Percentiles rank a stretch among this genome's conserved stretches.
phyloP scores from a whole-genome alignment of 768 basidiomycete genomes.

The Amanita rubescens region DNA sequence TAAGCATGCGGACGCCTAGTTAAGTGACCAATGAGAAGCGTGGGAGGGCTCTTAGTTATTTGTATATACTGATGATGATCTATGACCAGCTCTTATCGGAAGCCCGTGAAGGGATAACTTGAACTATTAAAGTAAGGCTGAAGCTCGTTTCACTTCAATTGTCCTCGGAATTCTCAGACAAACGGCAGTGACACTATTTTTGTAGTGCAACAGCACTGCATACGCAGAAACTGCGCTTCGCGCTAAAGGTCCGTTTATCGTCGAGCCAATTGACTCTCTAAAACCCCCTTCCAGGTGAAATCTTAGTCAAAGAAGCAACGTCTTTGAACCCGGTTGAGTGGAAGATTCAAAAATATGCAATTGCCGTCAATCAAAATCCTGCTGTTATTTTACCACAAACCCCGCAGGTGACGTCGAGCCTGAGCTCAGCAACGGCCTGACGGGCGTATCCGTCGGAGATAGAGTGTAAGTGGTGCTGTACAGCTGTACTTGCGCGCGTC shows the following conservation, averaged over 20 bases:
- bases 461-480: conserved; percentile 18
- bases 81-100: no score
- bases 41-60: no score
- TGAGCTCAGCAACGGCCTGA: conserved; percentile 30
- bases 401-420: conserved; percentile 30
- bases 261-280: conserved; percentile 12
- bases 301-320: conserved; percentile 33
- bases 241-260: conserved; percentile 13
- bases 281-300: conserved; percentile 30
- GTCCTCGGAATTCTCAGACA: no score
- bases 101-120: no score
- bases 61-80: no score
- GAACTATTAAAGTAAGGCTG: no score
- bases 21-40: no score
- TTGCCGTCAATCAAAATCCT: conserved; percentile 30
- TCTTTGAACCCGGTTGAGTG: conserved; percentile 44
- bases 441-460: conserved; percentile 25
- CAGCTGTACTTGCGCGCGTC: neutral
- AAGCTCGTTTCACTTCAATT: no score
- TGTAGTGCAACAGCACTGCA: no score
- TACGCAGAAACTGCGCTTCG: conserved; percentile 21
- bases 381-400: conserved; percentile 30
- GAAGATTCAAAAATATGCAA: conserved; percentile 20
- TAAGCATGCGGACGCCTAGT: no score
- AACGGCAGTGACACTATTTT: no score